phyloP scores from a whole-genome alignment of 106 monocot genomes.

The Ottelia alismoides region DNA sequence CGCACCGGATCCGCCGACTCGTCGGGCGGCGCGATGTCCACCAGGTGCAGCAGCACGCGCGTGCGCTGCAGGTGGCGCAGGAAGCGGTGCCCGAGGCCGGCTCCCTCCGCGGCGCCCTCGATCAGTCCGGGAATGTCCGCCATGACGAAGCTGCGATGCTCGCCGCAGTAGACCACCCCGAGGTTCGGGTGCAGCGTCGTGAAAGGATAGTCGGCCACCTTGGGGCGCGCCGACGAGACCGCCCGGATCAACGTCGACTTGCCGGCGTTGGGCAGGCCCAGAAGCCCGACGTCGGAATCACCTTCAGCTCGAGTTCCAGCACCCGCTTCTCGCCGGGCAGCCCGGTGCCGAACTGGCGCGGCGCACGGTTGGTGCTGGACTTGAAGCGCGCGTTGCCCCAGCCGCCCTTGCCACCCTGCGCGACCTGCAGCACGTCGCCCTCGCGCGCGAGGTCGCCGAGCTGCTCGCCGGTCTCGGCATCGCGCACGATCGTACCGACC shows the following conservation, averaged over 20 bases:
- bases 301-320: too few relatives aligned
- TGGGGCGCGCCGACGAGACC: not conserved
- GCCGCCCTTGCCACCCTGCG: too few relatives aligned
- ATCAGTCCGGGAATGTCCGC: not conserved
- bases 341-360: too few relatives aligned
- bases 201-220: not conserved
- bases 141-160: not conserved
- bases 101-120: not conserved
- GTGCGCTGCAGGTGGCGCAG: not conserved
- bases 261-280: not conserved
- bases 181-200: not conserved
- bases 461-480: too few relatives aligned
- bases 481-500: too few relatives aligned
- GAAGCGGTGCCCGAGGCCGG: not conserved
- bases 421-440: too few relatives aligned
- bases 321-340: too few relatives aligned
- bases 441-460: too few relatives aligned
- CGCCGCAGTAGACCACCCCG: not conserved
- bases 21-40: not conserved
- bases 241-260: not conserved
- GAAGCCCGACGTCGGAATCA: not conserved
- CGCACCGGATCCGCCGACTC: too few relatives aligned
- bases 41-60: not conserved
- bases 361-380: too few relatives aligned
- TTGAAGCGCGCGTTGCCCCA: too few relatives aligned